Evolutionary conservation across 352 stramenopile species (phyloP), one percentile per base, ranked within the genome.

Genomic region (Lagenidium sp.): DNA sequence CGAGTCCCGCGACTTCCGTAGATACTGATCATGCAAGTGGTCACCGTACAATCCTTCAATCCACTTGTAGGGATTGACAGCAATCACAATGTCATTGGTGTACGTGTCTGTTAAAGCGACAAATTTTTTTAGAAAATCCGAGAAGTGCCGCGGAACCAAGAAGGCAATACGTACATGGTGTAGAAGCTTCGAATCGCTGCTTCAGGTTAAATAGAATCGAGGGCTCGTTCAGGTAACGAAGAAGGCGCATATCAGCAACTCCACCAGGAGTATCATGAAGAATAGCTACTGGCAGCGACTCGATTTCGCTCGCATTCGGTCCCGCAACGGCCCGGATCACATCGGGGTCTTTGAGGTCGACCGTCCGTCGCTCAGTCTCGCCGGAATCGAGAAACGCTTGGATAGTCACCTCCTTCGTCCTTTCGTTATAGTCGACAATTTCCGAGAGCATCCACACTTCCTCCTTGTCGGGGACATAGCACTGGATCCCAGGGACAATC

Each of bases 31-130:
- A 35, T 95, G 79, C 36, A 91, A 37, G 18, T 89, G 63, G 41
- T 96, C 84, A n/a, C 78, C 76, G 54, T 97, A 97, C 2, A 97
- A 68, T 32, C 85, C 80, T 5, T 86, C 68, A 41, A 96, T 92
- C 85, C 87, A 96, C 61, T 95, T 94, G 68, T 98, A 99, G 34
- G 95, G 96, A 61, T 99, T 99, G 20, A 98, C 85, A 4, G 96
- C 95, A 39, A 99, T 97, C 41, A 98, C 84, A 59, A 98, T 98
- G 25, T 98, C 94, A 30, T 97, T 97, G 4, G 95, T 97, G 63
- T 97, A 96, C n/a, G 95, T 98, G 68, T 99, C 63, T 73, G 23
- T 10, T 36, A 7, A 38, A 30, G 42, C 5, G 20, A 34, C 35
- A 58, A 3, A 40, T 36, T 21, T 29, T 19, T 13, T 21, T 25